Evolutionary conservation across 2,329 filamentous ascomycete genomes (phyloP).

Genomic region (Bipolaris oryzae): DNA sequence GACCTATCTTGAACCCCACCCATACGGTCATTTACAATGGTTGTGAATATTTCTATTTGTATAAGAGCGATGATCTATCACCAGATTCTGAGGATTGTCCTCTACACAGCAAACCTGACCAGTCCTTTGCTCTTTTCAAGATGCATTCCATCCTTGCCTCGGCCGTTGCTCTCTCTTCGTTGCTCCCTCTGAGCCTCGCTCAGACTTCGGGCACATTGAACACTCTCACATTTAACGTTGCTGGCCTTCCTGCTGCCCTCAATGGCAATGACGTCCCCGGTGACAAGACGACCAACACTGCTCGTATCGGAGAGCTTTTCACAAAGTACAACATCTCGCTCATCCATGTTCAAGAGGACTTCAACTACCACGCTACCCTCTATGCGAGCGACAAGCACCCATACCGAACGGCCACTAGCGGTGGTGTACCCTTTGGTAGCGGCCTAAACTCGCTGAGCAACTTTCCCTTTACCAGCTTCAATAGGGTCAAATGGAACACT

Average conservation of each 20-base stretch:
- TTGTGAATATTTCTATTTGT: constrained; percentile 2
- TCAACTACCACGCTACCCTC: constrained; percentile 68
- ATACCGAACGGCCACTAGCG: constrained; percentile 67
- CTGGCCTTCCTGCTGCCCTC: constrained; percentile 63
- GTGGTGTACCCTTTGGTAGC: constrained; percentile 67
- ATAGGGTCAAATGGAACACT: constrained; percentile 63
- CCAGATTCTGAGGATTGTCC: neutral
- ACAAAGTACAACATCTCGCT: constrained; percentile 64
- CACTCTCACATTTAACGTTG: constrained; percentile 64
- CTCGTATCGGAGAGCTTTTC: constrained; percentile 63
- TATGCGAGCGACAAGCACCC: constrained; percentile 66
- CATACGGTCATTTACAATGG: neutral
- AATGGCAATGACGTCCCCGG: constrained; percentile 67
- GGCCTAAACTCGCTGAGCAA: constrained; percentile 69
- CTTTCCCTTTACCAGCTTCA: constrained; percentile 62
- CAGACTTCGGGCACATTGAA: constrained; percentile 55
- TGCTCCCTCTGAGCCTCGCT: constrained; percentile 14
- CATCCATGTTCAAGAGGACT: constrained; percentile 72
- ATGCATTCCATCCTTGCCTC: constrained; percentile 21
- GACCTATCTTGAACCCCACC: constrained; percentile 3
- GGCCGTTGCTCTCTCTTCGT: constrained; percentile 15
- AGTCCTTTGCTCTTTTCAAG: neutral
- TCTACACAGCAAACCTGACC: neutral
- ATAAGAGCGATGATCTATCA: constrained; percentile 11
- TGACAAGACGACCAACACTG: constrained; percentile 65